phyloP scores from a whole-genome alignment of 192 early-diverging fungal genomes.

The Coemansia sp. region DNA sequence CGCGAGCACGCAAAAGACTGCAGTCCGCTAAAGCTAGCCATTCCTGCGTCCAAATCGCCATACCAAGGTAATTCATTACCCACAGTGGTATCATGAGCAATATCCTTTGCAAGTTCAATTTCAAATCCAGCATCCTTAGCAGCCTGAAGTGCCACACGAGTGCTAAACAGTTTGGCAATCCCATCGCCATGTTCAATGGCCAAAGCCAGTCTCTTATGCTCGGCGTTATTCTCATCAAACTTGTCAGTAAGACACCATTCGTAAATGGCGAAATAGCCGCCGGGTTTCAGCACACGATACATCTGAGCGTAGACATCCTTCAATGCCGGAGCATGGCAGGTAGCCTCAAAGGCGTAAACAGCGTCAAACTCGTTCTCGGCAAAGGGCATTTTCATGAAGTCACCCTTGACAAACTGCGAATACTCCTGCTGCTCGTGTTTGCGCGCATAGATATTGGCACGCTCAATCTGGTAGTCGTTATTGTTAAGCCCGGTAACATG shows the following conservation, averaged over 20 bases:
- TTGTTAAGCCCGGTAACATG: constrained; percentile 94
- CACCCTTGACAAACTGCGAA: constrained; percentile 74
- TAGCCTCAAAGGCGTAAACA: constrained; percentile 96
- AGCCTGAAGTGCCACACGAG: constrained; percentile 70
- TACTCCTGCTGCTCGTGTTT: constrained; percentile 62
- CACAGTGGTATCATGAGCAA: constrained; percentile 57
- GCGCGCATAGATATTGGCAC: constrained; percentile 71
- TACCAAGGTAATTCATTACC: constrained; percentile 83
- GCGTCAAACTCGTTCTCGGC: constrained; percentile 78
- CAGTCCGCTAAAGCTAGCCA: constrained; percentile 41
- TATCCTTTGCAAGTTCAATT: constrained; percentile 64
- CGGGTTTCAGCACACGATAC: constrained; percentile 91
- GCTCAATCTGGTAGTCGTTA: constrained; percentile 90
- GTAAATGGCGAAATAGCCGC: constrained; percentile 87
- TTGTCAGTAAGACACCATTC: constrained; percentile 94
- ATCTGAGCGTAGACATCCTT: constrained; percentile 86
- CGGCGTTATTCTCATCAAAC: constrained; percentile 73
- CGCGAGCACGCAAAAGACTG: constrained; percentile 57
- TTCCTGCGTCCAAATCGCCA: constrained; percentile 62
- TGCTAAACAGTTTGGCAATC: constrained; percentile 81
- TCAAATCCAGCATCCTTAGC: constrained; percentile 87
- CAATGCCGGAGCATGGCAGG: constrained; percentile 82
- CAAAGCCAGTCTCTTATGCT: constrained; percentile 72
- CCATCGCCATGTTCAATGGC: constrained; percentile 92
- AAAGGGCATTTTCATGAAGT: constrained; percentile 90